phyloP scores from a whole-genome alignment of 2,329 filamentous ascomycete species.

The Colletotrichum tanaceti region DNA sequence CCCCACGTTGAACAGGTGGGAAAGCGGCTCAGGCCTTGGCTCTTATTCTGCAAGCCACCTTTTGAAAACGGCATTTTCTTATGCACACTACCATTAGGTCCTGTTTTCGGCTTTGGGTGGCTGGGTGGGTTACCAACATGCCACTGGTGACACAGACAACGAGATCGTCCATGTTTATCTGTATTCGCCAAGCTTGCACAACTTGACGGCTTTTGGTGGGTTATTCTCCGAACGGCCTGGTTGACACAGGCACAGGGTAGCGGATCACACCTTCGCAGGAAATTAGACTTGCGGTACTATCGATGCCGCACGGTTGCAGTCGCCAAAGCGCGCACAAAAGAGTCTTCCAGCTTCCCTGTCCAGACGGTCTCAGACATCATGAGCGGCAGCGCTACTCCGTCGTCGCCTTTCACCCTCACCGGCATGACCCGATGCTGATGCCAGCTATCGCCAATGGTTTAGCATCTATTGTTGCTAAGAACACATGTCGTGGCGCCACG shows the following conservation, averaged over 20 bases:
- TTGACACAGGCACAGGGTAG: constrained; percentile 26
- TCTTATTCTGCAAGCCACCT: constrained; percentile 21
- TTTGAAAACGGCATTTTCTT: constrained; percentile 28
- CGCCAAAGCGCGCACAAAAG: constrained; percentile 22
- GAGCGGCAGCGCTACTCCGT: background rate
- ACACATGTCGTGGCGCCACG: background rate
- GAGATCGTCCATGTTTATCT: constrained; percentile 15
- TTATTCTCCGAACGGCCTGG: constrained; percentile 24
- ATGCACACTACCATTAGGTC: background rate
- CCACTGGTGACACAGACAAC: constrained; percentile 19
- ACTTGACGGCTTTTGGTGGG: background rate
- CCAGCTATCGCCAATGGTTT: constrained; percentile 13
- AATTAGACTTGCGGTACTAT: constrained; percentile 16
- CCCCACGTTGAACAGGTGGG: constrained; percentile 11
- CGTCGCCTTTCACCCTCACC: constrained; percentile 4
- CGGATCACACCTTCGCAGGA: constrained; percentile 16
- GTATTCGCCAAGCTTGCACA: constrained; percentile 9
- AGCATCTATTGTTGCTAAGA: background rate
- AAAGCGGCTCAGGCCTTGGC: constrained; percentile 1
- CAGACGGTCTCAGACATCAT: background rate
- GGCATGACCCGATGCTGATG: background rate
- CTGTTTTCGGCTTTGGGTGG: constrained; percentile 14
- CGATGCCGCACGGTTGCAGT: constrained; percentile 34
- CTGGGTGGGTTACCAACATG: background rate
- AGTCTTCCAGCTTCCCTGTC: constrained; percentile 6